Evolutionary conservation across 495 filamentous ascomycete species (phyloP).

Genomic region (Podospora didyma): DNA sequence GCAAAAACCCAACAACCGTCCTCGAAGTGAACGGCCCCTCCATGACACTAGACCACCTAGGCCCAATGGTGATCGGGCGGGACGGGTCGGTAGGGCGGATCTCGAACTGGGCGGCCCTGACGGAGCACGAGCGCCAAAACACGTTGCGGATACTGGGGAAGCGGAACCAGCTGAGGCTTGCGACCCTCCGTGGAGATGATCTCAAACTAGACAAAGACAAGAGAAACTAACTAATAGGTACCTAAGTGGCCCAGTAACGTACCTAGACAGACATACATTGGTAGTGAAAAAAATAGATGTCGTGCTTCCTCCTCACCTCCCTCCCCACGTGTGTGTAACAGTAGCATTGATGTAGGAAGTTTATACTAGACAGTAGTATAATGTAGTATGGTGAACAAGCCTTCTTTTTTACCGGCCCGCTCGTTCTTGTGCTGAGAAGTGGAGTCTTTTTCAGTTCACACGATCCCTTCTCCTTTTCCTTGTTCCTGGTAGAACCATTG

Average conservation of each 20-base stretch:
- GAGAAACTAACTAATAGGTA: background rate
- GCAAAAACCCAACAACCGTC: conserved; percentile 34
- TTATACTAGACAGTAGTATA: too few species aligned
- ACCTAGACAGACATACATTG: background rate
- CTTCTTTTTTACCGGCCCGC: too few species aligned
- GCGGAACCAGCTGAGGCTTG: conserved; percentile 59
- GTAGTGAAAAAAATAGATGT: background rate
- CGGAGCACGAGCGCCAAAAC: conserved; percentile 56
- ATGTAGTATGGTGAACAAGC: background rate
- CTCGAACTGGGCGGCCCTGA: conserved; percentile 64
- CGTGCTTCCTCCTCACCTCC: too few species aligned
- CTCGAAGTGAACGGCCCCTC: conserved; percentile 46
- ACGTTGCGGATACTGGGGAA: conserved; percentile 59
- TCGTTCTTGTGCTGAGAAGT: too few species aligned
- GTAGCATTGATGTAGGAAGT: too few species aligned
- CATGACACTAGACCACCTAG: conserved; percentile 55
- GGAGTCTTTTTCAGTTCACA: too few species aligned
- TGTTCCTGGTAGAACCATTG: background rate
- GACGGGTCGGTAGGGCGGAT: conserved; percentile 64
- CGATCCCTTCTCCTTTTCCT: background rate
- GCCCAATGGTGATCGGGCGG: conserved; percentile 63
- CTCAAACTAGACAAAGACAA: background rate
- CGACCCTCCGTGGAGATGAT: conserved; percentile 41
- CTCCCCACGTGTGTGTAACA: too few species aligned
- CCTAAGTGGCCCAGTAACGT: background rate